Conservation (phyloP, 495 filamentous ascomycete genomes). For the Lineolata rhizophorae region DNA sequence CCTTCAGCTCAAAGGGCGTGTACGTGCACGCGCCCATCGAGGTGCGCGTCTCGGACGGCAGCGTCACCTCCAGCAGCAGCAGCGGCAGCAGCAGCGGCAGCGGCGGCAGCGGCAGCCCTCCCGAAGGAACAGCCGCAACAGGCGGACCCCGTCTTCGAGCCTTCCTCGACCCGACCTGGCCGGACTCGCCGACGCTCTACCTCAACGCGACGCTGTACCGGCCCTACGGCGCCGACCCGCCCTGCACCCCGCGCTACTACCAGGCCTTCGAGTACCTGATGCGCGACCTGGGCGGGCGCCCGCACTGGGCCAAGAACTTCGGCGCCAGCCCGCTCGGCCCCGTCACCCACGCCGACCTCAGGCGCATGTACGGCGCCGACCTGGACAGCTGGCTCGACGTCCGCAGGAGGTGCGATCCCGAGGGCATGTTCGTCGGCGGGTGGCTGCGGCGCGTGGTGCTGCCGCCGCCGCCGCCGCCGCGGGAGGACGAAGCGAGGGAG, state of each 20-base stretch:
- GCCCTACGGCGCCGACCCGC: conserved; percentile 64
- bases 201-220: conserved; percentile 92
- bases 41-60: conserved; percentile 66
- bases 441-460: conserved; percentile 69
- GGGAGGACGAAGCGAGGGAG: conserved; percentile 11
- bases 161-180: conserved; percentile 51
- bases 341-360: conserved; percentile 32
- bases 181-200: conserved; percentile 62
- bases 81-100: too few relatives aligned
- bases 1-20: conserved; percentile 52
- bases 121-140: too few relatives aligned
- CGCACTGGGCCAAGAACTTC: conserved; percentile 98
- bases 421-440: conserved; percentile 78
- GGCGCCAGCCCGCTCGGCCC: too few relatives aligned
- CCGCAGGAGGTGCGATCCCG: conserved; percentile 54
- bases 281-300: conserved; percentile 69
- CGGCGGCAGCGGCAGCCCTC: too few relatives aligned
- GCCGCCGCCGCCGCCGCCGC: conserved; percentile 8
- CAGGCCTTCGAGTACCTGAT: conserved; percentile 91
- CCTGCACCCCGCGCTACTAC: conserved; percentile 62
- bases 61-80: conserved; percentile 16
- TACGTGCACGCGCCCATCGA: conserved; percentile 90
- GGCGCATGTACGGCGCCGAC: conserved; percentile 29
- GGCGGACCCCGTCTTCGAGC: conserved; percentile 36
- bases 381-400: conserved; percentile 45